These are phyloP conservation scores for Kluyveromyces aestuarii DNA, from an alignment of 805 yeast species.

Conservation along the genomic window DNA sequence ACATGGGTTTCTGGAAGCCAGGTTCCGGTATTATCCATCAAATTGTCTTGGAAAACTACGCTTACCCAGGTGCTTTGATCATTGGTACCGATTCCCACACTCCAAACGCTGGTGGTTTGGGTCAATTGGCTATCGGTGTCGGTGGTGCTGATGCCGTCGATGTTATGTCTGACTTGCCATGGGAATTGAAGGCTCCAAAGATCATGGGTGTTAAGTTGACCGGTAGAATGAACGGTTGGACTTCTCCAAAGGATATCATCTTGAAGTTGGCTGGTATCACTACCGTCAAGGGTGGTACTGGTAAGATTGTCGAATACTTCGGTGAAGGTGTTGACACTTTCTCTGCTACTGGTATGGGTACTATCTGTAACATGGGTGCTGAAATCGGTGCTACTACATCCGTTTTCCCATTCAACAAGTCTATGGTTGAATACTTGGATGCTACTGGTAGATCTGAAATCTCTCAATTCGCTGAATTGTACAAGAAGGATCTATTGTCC, in stretches of 20 bases:
- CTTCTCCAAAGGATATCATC: constrained; percentile 94
- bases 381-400: constrained; percentile 98
- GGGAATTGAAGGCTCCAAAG: constrained; percentile 98
- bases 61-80: constrained; percentile 94
- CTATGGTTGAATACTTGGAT: constrained; percentile 76
- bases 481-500: constrained; percentile 57
- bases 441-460: constrained; percentile 83
- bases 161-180: constrained; percentile 85
- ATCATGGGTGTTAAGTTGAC: constrained; percentile 90
- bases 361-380: constrained; percentile 99
- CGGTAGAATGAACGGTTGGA: constrained; percentile 89
- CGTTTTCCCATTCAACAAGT: constrained; percentile 90
- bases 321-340: constrained; percentile 91
- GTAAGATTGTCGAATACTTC: constrained; percentile 90
- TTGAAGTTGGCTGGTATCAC: constrained; percentile 87
- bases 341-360: constrained; percentile 98
- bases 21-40: constrained; percentile 98
- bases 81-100: constrained; percentile 97
- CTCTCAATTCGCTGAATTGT: constrained; percentile 68
- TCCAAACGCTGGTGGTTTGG: constrained; percentile 97
- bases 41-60: constrained; percentile 91
- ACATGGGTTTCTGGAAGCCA: constrained; percentile 98
- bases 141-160: constrained; percentile 99
- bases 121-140: constrained; percentile 96
- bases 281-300: constrained; percentile 98